Evolutionary conservation across 352 stramenopile genomes (phyloP).

Genomic region (Aphanomyces stellatus): DNA sequence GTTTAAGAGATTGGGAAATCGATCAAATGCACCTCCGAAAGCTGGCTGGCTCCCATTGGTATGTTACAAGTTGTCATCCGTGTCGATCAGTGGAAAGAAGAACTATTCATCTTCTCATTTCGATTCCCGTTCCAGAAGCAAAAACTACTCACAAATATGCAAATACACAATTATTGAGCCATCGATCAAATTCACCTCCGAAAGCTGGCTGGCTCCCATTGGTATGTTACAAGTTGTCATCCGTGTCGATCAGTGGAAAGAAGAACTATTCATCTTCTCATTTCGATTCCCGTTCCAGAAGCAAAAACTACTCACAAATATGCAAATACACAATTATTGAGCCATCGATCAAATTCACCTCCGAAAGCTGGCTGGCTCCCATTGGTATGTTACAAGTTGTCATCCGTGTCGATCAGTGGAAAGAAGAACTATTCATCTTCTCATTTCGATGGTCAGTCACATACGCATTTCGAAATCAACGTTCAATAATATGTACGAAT

Average conservation of each 20-base stretch:
- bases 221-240: slow-evolving; percentile 11
- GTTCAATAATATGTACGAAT: background rate
- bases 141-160: no score
- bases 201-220: slow-evolving; percentile 15
- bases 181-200: slow-evolving; percentile 16
- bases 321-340: no score
- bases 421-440: slow-evolving; percentile 16
- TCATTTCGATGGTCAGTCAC: slow-evolving; percentile 3
- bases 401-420: slow-evolving; percentile 18
- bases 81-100: slow-evolving; percentile 20
- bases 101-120: slow-evolving; percentile 14
- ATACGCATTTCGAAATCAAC: background rate
- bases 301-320: no score
- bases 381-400: slow-evolving; percentile 1
- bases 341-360: slow-evolving; percentile 15
- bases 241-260: slow-evolving; percentile 19
- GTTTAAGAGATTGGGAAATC: no score
- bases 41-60: slow-evolving; percentile 15
- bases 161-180: no score
- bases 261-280: slow-evolving; percentile 16
- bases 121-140: background rate
- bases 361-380: slow-evolving; percentile 1
- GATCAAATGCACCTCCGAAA: slow-evolving; percentile 12
- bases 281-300: background rate
- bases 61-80: slow-evolving; percentile 11